Base-by-base conservation (phyloP, 805 yeast genomes). In the Wickerhamiella spandovensis region DNA sequence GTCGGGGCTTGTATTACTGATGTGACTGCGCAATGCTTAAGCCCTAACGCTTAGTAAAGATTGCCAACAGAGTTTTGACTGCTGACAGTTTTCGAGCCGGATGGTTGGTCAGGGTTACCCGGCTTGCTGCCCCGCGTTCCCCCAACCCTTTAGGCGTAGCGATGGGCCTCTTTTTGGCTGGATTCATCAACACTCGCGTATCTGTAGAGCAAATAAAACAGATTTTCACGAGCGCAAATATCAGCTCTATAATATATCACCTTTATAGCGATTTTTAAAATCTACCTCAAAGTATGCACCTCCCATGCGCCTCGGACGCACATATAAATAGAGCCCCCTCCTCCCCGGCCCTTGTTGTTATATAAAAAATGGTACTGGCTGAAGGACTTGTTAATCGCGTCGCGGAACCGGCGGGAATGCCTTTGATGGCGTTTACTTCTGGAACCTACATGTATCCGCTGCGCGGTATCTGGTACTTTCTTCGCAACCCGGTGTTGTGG, bases 401-500 rank as follows among this genome's bases (percentile, higher is more conserved):
- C 13, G 28, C 46, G 8, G 54, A 54, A 50, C 65, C 66, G 2
- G 49, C 60, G 3, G 48, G 56, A 15, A 38, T 56, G 7, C 64
- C 66, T 9, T 9, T 54, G n/a, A 50, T 52, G 51, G 53, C 61
- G 32, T 51, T 55, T 13, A 37, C 41, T 37, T 53, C 62, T 8
- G 64, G 63, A 13, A 58, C 65, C 6, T 61, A 51, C 42, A 25
- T 61, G n/a, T 66, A 64, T 51, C 70, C 70, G 1, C 12, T 66
- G 12, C 51, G 58, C 68, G 79, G 79, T 7, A 55, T 72, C 22
- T 51, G 56, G 30, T 75, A 74, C 58, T 74, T 72, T 49, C 22
- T 62, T 15, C 52, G 55, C 12, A 68, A 70, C 48, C 72, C 74
- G 3, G 65, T 67, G 17, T 57, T 75, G 48, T 73, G 80, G 79